These are phyloP conservation scores for Cryphonectria nitschkei DNA, from an alignment of 2,329 filamentous ascomycete species.

Conservation along the genomic window DNA sequence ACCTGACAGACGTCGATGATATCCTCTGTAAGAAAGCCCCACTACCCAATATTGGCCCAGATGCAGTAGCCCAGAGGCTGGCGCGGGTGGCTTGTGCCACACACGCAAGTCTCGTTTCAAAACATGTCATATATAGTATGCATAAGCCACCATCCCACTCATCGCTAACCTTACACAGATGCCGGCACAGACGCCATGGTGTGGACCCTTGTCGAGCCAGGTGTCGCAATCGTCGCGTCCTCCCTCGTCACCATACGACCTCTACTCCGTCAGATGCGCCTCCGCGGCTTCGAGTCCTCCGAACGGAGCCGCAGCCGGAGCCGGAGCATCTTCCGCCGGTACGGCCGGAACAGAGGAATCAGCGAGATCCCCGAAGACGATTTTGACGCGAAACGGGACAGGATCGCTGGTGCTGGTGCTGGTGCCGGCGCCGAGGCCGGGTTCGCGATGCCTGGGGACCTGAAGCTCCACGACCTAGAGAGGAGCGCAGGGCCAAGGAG, in stretches of 20 bases:
- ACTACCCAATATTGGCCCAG: too few species aligned
- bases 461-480: constrained; percentile 44
- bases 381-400: not conserved
- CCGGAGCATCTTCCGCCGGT: constrained; percentile 38
- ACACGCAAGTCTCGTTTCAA: too few species aligned
- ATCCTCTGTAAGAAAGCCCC: constrained; percentile 49
- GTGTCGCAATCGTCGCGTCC: constrained; percentile 57
- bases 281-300: constrained; percentile 51
- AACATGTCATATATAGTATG: not conserved
- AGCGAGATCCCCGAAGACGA: constrained; percentile 14
- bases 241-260: constrained; percentile 59
- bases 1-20: constrained; percentile 49
- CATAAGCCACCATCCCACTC: not conserved
- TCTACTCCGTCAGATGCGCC: constrained; percentile 51
- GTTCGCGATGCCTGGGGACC: constrained; percentile 41
- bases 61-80: not conserved
- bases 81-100: not conserved
- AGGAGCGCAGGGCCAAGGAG: constrained; percentile 28
- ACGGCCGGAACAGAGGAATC: constrained; percentile 35
- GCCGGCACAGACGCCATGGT: constrained; percentile 56
- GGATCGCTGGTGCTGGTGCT: not conserved
- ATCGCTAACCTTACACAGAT: constrained; percentile 37
- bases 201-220: constrained; percentile 61
- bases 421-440: constrained; percentile 36
- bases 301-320: constrained; percentile 39